Evolutionary conservation across 148 eudicot genomes (phyloP).

Genomic region (Rhododendron henanense): DNA sequence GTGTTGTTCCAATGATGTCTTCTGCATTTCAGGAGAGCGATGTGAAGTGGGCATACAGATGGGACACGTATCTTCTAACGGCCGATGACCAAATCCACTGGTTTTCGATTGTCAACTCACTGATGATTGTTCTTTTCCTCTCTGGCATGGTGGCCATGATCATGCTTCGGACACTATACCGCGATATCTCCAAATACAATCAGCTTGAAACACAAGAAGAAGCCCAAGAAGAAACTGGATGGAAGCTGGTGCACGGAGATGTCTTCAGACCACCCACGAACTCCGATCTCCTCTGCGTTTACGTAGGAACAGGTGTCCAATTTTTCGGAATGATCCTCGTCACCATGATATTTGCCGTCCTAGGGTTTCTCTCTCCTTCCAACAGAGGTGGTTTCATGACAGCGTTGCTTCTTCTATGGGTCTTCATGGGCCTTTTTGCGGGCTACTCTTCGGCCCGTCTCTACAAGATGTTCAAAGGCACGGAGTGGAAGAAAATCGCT

Average conservation of each 20-base stretch:
- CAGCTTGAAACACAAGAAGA: slow-evolving; percentile 55
- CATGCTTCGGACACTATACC: slow-evolving; percentile 52
- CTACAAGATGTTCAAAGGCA: slow-evolving; percentile 49
- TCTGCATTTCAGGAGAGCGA: slow-evolving; percentile 36
- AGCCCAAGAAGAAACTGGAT: slow-evolving; percentile 58
- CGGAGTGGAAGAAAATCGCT: slow-evolving; percentile 50
- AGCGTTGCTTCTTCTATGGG: slow-evolving; percentile 52
- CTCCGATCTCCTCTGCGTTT: slow-evolving; percentile 48
- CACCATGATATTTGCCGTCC: slow-evolving; percentile 47
- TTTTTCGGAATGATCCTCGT: slow-evolving; percentile 44
- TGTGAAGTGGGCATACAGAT: slow-evolving; percentile 57
- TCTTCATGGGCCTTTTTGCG: slow-evolving; percentile 50
- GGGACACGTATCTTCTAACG: slow-evolving; percentile 54
- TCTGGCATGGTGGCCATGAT: slow-evolving; percentile 65
- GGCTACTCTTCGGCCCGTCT: slow-evolving; percentile 48
- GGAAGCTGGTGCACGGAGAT: slow-evolving; percentile 55
- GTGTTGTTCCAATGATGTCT: neutral
- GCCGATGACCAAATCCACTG: slow-evolving; percentile 57
- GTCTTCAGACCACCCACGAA: slow-evolving; percentile 47
- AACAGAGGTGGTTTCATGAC: slow-evolving; percentile 56
- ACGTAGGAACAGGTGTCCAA: slow-evolving; percentile 55
- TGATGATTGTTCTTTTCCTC: slow-evolving; percentile 61
- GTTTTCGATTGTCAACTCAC: slow-evolving; percentile 55
- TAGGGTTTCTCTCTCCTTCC: slow-evolving; percentile 55
- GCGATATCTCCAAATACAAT: slow-evolving; percentile 53